These are phyloP conservation scores for Cordyceps sp. DNA, from an alignment of 2,329 filamentous ascomycete species.

Conservation along the genomic window DNA sequence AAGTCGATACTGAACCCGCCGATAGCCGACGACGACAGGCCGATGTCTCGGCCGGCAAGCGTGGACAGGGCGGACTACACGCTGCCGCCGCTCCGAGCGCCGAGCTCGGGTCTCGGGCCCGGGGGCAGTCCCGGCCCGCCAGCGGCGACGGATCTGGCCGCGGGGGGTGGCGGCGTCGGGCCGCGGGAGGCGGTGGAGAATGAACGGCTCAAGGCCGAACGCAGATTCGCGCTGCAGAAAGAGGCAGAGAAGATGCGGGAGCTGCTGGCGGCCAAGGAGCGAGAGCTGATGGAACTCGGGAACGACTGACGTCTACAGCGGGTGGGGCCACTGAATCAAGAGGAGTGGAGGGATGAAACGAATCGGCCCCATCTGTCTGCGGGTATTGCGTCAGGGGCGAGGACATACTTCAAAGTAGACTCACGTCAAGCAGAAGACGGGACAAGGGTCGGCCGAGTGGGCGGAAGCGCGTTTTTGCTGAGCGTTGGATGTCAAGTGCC, in stretches of 20 bases:
- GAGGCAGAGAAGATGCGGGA: slow-evolving; percentile 66
- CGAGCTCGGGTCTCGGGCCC: slow-evolving; percentile 21
- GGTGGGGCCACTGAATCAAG: not conserved
- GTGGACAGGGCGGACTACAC: slow-evolving; percentile 21
- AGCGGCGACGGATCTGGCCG: slow-evolving; percentile 14
- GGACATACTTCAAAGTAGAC: too few species aligned
- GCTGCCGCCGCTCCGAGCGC: slow-evolving; percentile 25
- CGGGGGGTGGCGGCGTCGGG: slow-evolving; percentile 2
- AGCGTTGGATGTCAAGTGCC: too few species aligned
- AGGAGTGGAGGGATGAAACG: too few species aligned
- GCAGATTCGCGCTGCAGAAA: slow-evolving; percentile 47
- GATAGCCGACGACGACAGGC: slow-evolving; percentile 8
- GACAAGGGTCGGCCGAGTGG: too few species aligned
- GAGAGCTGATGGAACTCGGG: slow-evolving; percentile 36
- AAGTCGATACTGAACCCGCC: slow-evolving; percentile 56
- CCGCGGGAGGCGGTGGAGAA: slow-evolving; percentile 19
- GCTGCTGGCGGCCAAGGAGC: slow-evolving; percentile 55
- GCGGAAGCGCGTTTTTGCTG: too few species aligned
- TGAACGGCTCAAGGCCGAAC: slow-evolving; percentile 41
- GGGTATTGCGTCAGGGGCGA: too few species aligned
- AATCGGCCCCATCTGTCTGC: too few species aligned
- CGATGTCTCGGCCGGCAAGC: slow-evolving; percentile 12
- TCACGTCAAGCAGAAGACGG: too few species aligned
- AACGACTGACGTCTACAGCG: slow-evolving; percentile 5
- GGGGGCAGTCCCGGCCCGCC: slow-evolving; percentile 21